Percentiles rank a stretch among this genome's conserved stretches.
These are phyloP conservation scores for Nemania serpens DNA, from an alignment of 2,329 filamentous ascomycete species.

Conservation along the genomic window DNA sequence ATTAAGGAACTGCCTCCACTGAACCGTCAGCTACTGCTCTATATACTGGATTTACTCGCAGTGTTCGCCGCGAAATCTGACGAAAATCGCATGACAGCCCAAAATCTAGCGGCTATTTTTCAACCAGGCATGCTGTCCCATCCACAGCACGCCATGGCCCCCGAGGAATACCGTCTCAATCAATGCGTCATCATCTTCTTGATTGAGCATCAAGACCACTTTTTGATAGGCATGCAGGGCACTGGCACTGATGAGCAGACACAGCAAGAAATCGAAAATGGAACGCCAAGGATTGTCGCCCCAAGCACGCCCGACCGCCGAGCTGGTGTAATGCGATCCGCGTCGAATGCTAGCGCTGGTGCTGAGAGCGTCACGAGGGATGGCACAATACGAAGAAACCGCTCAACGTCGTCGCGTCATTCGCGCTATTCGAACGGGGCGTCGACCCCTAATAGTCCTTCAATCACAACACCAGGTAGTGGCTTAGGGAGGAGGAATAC, in stretches of 20 bases:
- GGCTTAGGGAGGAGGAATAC: conserved; percentile 78
- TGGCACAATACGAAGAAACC: conserved; percentile 80
- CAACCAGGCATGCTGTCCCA: conserved; percentile 96
- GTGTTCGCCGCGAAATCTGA: conserved; percentile 98
- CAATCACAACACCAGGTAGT: conserved; percentile 59
- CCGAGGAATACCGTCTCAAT: conserved; percentile 89
- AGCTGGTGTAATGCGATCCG: conserved; percentile 70
- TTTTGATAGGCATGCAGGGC: conserved; percentile 97
- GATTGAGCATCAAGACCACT: conserved; percentile 98
- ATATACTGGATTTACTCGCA: conserved; percentile 92
- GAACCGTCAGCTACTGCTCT: conserved; percentile 90
- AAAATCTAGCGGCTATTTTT: conserved; percentile 95
- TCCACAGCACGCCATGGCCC: conserved; percentile 92
- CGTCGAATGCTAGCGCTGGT: conserved; percentile 86
- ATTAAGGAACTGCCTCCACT: conserved; percentile 92
- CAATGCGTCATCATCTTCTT: conserved; percentile 97
- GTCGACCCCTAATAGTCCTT: conserved; percentile 70
- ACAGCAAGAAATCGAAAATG: conserved; percentile 68
- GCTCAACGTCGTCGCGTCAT: conserved; percentile 88
- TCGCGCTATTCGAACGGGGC: conserved; percentile 75
- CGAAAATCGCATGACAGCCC: conserved; percentile 94
- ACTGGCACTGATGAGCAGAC: conserved; percentile 92
- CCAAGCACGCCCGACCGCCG: conserved; percentile 58
- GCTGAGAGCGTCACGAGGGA: conserved; percentile 85
- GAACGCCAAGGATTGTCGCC: conserved; percentile 60